phyloP scores from a whole-genome alignment of 169 alveolate genomes.

The Eimeria maxima region DNA sequence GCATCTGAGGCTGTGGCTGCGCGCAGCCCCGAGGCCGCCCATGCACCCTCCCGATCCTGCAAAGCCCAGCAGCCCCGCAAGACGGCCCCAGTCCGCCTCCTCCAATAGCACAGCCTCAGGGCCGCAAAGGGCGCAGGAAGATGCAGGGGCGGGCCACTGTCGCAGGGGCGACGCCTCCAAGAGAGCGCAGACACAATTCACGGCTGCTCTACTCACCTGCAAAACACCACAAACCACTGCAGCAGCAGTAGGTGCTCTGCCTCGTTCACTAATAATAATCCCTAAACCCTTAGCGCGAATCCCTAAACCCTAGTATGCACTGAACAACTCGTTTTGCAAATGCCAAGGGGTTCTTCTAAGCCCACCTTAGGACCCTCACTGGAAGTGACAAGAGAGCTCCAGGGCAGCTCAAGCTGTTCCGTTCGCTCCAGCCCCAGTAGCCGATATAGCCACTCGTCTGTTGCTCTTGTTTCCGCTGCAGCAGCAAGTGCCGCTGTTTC shows the following conservation, averaged over 20 bases:
- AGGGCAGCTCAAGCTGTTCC: constrained; percentile 55
- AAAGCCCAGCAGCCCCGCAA: constrained; percentile 33
- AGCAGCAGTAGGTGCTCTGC: too few species aligned
- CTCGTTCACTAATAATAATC: not conserved
- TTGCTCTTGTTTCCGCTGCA: not conserved
- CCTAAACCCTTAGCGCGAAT: not conserved
- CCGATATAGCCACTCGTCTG: constrained; percentile 20
- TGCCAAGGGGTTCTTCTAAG: not conserved
- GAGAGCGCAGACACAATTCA: constrained; percentile 53
- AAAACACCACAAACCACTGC: not conserved
- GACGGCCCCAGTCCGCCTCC: not conserved
- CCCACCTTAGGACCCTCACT: constrained; percentile 19
- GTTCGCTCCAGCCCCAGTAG: constrained; percentile 39
- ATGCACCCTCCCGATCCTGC: not conserved
- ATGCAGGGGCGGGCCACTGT: constrained; percentile 50
- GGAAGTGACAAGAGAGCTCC: constrained; percentile 38
- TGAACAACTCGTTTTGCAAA: not conserved
- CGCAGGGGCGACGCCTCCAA: constrained; percentile 57
- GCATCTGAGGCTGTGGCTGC: constrained; percentile 11
- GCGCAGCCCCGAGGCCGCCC: not conserved
- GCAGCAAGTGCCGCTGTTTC: not conserved
- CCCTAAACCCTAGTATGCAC: not conserved
- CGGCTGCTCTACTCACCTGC: constrained; percentile 53
- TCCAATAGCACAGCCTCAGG: constrained; percentile 29
- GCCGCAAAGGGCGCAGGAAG: constrained; percentile 30